Evolutionary conservation across 164 flowering plant species (phyloP).

Genomic region (Stephania japonica): DNA sequence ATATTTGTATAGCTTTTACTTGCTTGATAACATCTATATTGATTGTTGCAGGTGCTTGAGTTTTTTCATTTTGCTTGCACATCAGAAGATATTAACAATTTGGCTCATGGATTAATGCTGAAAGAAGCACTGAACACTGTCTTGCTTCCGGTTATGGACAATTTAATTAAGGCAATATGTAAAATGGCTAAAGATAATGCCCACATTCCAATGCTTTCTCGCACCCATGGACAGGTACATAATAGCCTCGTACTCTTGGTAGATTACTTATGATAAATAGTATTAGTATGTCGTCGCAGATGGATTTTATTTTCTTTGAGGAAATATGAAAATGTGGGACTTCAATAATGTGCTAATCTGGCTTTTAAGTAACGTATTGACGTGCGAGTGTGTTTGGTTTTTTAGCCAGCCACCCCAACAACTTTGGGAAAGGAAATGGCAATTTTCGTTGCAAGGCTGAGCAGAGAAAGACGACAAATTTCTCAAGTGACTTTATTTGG

Average conservation of each 20-base stretch:
- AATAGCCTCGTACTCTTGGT: not conserved
- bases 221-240: slow-evolving; percentile 91
- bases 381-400: not conserved
- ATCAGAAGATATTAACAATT: slow-evolving; percentile 93
- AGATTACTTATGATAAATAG: not conserved
- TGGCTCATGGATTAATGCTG: slow-evolving; percentile 88
- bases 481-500: slow-evolving; percentile 63
- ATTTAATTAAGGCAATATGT: slow-evolving; percentile 50
- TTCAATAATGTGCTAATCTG: not conserved
- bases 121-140: slow-evolving; percentile 55
- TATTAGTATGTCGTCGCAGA: not conserved
- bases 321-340: not conserved
- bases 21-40: not conserved
- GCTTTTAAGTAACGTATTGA: not conserved
- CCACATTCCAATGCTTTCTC: slow-evolving; percentile 81
- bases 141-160: slow-evolving; percentile 66
- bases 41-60: slow-evolving; percentile 67
- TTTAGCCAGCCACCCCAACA: slow-evolving; percentile 91
- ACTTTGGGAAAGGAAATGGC: slow-evolving; percentile 94
- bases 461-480: slow-evolving; percentile 45
- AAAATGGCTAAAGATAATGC: slow-evolving; percentile 64
- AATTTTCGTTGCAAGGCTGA: slow-evolving; percentile 66
- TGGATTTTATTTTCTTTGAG: not conserved
- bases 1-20: not conserved
- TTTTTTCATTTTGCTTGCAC: slow-evolving; percentile 97